A percentile compares a stretch with the other conserved stretches of the same genome.
Evolutionary conservation across 345 rosid genomes (phyloP).

Genomic region (Gossypium australe): DNA sequence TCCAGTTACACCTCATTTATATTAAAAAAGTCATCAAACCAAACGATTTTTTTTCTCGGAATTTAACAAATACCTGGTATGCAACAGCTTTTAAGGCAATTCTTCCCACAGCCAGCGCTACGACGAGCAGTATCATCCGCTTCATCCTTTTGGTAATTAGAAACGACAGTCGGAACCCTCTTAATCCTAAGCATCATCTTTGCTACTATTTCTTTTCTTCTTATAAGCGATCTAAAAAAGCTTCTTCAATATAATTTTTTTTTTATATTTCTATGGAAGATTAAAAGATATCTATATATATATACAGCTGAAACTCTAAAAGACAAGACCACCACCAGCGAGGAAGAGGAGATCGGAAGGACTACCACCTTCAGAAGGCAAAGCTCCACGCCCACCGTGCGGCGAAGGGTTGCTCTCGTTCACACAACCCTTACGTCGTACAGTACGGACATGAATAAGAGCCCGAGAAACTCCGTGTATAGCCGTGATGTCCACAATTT

Average conservation of each 20-base stretch:
- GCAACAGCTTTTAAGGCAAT: slow-evolving; percentile 70
- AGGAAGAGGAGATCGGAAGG: slow-evolving; percentile 99
- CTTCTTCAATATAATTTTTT: not conserved
- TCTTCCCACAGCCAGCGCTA: slow-evolving; percentile 69
- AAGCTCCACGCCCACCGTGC: slow-evolving; percentile 99
- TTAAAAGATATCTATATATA: slow-evolving; percentile 4
- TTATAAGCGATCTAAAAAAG: not conserved
- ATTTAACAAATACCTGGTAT: slow-evolving; percentile 43
- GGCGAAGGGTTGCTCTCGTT: slow-evolving; percentile 85
- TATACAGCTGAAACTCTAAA: not conserved
- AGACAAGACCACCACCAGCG: slow-evolving; percentile 80
- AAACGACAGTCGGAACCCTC: slow-evolving; percentile 83
- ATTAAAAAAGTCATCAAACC: not conserved
- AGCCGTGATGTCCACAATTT: slow-evolving; percentile 97
- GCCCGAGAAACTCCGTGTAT: slow-evolving; percentile 61
- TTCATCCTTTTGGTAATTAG: slow-evolving; percentile 80
- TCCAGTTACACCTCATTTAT: not conserved
- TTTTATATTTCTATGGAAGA: not conserved
- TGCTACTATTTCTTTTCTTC: not conserved
- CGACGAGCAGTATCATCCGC: slow-evolving; percentile 48
- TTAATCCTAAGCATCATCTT: slow-evolving; percentile 71
- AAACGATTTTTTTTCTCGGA: not conserved
- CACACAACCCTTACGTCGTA: slow-evolving; percentile 80
- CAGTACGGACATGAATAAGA: slow-evolving; percentile 68
- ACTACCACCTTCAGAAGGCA: slow-evolving; percentile 99